These are phyloP conservation scores for Candida mesenterica DNA, from an alignment of 1,139 yeast species.

Conservation along the genomic window DNA sequence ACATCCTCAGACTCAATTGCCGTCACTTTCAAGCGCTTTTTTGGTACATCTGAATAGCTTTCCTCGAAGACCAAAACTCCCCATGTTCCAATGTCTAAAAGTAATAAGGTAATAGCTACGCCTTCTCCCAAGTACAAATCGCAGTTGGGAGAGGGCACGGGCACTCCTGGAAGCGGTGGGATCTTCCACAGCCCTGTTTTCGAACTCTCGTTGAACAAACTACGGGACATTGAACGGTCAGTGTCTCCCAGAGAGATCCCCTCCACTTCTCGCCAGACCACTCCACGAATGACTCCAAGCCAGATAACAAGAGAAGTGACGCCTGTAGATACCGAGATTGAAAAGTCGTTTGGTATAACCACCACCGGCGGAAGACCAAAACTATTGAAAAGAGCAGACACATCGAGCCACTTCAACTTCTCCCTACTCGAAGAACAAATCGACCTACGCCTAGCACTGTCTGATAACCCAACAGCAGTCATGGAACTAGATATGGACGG, in stretches of 20 bases:
- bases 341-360: not conserved
- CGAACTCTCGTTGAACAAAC: slow-evolving; percentile 21
- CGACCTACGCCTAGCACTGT: slow-evolving; percentile 56
- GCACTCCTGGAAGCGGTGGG: not conserved
- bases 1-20: not conserved
- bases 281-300: not conserved
- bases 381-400: not conserved
- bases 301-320: not conserved
- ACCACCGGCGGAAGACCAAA: too few relatives aligned
- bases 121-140: slow-evolving; percentile 3
- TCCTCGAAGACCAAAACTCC: too few relatives aligned
- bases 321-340: not conserved
- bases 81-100: slow-evolving; percentile 2
- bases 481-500: slow-evolving; percentile 83
- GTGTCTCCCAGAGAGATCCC: slow-evolving; percentile 28
- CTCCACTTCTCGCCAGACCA: not conserved
- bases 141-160: too few relatives aligned
- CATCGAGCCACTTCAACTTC: slow-evolving; percentile 1
- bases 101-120: slow-evolving; percentile 2
- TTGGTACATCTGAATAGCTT: too few relatives aligned
- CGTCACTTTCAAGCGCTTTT: too few relatives aligned
- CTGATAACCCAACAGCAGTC: slow-evolving; percentile 75
- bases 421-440: slow-evolving; percentile 39
- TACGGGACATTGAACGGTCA: slow-evolving; percentile 27
- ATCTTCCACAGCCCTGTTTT: slow-evolving; percentile 15